phyloP scores from a whole-genome alignment of 2,329 filamentous ascomycete genomes.

The Colletotrichum navitas region DNA sequence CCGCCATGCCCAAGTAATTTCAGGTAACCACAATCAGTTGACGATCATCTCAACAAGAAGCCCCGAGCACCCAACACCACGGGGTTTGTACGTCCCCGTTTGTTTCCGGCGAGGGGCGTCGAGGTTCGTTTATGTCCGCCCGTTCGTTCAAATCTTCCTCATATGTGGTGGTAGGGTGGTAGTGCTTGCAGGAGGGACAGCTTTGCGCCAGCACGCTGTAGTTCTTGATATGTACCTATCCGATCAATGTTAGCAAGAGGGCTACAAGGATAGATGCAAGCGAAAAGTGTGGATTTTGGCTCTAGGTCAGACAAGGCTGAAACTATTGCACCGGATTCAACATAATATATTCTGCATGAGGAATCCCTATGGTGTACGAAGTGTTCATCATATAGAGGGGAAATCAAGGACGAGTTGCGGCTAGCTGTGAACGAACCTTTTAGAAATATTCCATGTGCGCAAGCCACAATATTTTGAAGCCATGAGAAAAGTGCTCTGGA shows the following conservation, averaged over 20 bases:
- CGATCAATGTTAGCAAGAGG: slow-evolving; percentile 53
- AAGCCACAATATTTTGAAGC: slow-evolving; percentile 61
- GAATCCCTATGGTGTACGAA: slow-evolving; percentile 74
- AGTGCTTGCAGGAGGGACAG: slow-evolving; percentile 34
- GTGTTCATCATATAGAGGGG: slow-evolving; percentile 68
- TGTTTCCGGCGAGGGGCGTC: slow-evolving; percentile 62
- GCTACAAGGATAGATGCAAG: slow-evolving; percentile 40
- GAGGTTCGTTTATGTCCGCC: slow-evolving; percentile 75
- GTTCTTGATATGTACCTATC: slow-evolving; percentile 56
- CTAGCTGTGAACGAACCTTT: slow-evolving; percentile 32
- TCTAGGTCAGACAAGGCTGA: slow-evolving; percentile 76
- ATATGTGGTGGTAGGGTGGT: slow-evolving; percentile 52
- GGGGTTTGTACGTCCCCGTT: slow-evolving; percentile 72
- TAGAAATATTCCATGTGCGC: slow-evolving; percentile 29
- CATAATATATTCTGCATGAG: slow-evolving; percentile 76
- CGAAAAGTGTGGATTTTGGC: slow-evolving; percentile 47
- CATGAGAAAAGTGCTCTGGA: slow-evolving; percentile 1
- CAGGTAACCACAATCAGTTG: slow-evolving; percentile 66
- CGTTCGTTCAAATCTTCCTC: slow-evolving; percentile 78
- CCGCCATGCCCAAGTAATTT: neutral
- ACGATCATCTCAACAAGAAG: slow-evolving; percentile 76
- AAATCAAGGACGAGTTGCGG: too few relatives aligned
- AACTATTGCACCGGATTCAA: slow-evolving; percentile 72
- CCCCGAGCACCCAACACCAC: slow-evolving; percentile 64
- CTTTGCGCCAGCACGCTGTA: slow-evolving; percentile 24